Conservation (phyloP, 257 asterid genomes). For the Petrea volubilis region DNA sequence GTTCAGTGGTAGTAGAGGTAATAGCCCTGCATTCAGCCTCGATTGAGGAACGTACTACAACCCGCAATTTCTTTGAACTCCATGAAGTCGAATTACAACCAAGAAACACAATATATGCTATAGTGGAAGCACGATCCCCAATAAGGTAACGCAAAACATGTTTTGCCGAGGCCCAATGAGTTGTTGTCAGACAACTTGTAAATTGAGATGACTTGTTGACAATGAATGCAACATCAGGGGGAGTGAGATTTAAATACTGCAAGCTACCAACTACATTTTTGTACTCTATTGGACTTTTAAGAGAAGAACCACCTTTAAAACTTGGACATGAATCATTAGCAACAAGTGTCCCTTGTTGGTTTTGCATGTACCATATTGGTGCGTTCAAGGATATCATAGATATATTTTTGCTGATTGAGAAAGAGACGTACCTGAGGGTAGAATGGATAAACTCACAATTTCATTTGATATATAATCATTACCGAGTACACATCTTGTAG, state of each 20-base stretch:
- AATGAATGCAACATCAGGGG: no score
- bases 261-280: background rate
- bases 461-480: no score
- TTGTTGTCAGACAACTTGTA: background rate
- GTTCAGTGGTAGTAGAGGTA: background rate
- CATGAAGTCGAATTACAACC: no score
- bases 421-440: no score
- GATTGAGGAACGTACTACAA: background rate
- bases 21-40: background rate
- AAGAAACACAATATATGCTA: no score
- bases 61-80: background rate
- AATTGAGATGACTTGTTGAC: background rate
- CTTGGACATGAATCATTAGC: background rate
- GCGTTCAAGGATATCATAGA: no score
- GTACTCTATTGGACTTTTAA: background rate
- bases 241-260: background rate
- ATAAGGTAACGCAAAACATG: background rate
- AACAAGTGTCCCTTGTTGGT: background rate
- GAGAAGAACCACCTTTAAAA: background rate
- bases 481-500: no score
- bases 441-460: no score
- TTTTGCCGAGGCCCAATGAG: background rate
- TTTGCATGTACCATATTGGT: no score
- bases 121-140: no score
- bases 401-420: background rate